phyloP scores from a whole-genome alignment of 2,329 filamentous ascomycete species.

The Trichoderma sp. region DNA sequence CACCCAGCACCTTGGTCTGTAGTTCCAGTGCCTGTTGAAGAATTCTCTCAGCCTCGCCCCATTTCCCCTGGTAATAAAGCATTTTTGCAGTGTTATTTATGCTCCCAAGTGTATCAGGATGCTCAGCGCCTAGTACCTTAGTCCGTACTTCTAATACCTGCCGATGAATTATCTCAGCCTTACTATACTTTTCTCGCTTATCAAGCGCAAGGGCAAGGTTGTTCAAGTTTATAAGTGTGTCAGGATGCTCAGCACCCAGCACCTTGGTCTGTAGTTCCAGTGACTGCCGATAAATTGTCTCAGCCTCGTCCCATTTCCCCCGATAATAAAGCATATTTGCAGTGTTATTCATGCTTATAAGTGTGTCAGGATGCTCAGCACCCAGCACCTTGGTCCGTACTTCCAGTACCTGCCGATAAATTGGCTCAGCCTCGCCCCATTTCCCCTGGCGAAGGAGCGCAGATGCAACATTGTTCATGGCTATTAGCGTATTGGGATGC shows the following conservation, averaged over 20 bases:
- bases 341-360: background rate
- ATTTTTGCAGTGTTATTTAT: constrained; percentile 6
- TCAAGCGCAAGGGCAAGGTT: background rate
- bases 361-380: background rate
- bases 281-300: background rate
- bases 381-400: constrained; percentile 2
- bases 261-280: background rate
- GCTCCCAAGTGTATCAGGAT: too few relatives aligned
- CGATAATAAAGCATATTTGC: background rate
- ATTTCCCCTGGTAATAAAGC: too few relatives aligned
- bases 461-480: constrained; percentile 11
- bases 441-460: background rate
- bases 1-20: background rate
- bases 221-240: background rate
- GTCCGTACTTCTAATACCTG: too few relatives aligned
- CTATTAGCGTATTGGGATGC: background rate
- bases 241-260: background rate
- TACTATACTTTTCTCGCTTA: too few relatives aligned
- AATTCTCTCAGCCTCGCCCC: too few relatives aligned
- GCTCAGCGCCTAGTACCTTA: too few relatives aligned
- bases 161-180: too few relatives aligned
- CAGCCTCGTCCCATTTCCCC: background rate
- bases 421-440: constrained; percentile 5
- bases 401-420: constrained; percentile 2
- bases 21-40: background rate